Evolutionary conservation across 495 filamentous ascomycete species (phyloP), one percentile per base, ranked within the genome.

Genomic region (Penicillium nucicola): DNA sequence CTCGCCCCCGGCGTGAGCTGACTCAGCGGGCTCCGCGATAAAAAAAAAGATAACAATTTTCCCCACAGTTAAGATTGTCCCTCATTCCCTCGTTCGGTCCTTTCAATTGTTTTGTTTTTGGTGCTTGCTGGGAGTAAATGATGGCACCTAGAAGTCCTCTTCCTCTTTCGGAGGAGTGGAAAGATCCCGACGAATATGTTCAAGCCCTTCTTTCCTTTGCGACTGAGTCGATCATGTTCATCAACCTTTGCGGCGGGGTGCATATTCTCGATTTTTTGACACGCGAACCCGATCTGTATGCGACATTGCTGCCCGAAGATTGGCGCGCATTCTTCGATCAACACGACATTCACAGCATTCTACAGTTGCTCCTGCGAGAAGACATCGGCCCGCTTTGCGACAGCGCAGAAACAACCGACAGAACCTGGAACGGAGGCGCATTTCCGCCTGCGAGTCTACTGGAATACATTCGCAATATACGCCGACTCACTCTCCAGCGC

Each of bases 191-290:
- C 20, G 74, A 77, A 23, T 97, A 95, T 62, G 81, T 97, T 39
- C 75, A 88, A 33, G 85, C 84, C 20, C 81, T 97, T 7, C 77
- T 97, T 14, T 56, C 78, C 32, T 96, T 97, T 63, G 78, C 82
- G n/a, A 85, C 83, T 9, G 83, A 83, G 25, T 86, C 85, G 15
- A 78, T 83, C 25, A 77, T 91, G 18, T 90, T 97, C 61, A 88
- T 87, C 56, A 87, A 84, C 40, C 77, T 97, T 41, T 95, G 90
- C 64, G 95, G 93, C 42, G 92, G 92, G 19, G 87, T 97, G 2
- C 93, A 98, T 66, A 90, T 98, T 47, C 77, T 97, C 41, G 93
- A 97, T 62, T 97, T 98, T 68, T 86, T 96, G 70, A 96, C 90
- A 10, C 80, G 81, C 46, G 82, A 90, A 14, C 87, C 88, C 17